These are phyloP conservation scores for Aspergillus melleus DNA, from an alignment of 2,329 filamentous ascomycete species.

Conservation along the genomic window DNA sequence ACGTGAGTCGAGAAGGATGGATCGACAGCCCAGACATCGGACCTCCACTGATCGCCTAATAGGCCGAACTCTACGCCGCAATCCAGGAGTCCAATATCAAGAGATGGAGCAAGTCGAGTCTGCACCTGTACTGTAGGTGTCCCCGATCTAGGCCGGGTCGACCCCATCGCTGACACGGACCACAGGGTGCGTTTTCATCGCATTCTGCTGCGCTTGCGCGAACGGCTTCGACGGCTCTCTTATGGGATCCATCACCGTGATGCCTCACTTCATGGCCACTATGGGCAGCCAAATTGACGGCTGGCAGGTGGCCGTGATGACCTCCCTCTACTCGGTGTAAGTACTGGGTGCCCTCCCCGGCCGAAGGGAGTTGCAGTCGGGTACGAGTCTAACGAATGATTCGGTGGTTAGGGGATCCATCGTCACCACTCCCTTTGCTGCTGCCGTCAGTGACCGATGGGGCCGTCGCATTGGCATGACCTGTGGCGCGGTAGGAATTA, in stretches of 20 bases:
- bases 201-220: conserved; percentile 35
- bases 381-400: neutral
- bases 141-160: neutral
- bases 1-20: conserved; percentile 34
- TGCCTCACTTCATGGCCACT: conserved; percentile 37
- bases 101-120: conserved; percentile 29
- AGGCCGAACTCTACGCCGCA: conserved; percentile 53
- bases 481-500: conserved; percentile 46
- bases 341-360: conserved; percentile 17
- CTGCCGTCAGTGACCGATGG: conserved; percentile 46
- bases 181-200: conserved; percentile 46
- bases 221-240: conserved; percentile 36
- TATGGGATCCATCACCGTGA: conserved; percentile 32
- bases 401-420: conserved; percentile 40
- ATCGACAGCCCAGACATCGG: no score
- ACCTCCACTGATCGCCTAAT: neutral
- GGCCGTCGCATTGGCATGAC: conserved; percentile 52
- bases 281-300: conserved; percentile 44
- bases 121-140: conserved; percentile 33
- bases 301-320: conserved; percentile 41
- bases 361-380: neutral
- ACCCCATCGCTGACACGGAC: conserved; percentile 18
- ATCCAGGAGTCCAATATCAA: conserved; percentile 48
- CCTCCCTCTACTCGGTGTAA: conserved; percentile 52
- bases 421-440: conserved; percentile 40